Evolutionary conservation across 352 stramenopile species (phyloP).

Genomic region (Aphanomyces astaci): DNA sequence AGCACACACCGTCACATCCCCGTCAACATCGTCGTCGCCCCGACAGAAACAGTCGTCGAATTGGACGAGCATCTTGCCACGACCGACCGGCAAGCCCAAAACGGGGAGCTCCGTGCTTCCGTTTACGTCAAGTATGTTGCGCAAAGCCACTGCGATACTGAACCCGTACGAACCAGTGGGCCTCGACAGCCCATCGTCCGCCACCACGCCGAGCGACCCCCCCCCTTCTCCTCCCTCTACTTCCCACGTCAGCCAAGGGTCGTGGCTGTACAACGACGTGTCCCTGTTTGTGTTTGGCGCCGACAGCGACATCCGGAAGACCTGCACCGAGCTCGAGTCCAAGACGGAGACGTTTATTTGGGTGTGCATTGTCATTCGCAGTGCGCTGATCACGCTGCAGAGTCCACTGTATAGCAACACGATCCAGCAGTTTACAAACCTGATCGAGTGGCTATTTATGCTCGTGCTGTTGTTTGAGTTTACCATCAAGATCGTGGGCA

Average conservation of each 20-base stretch:
- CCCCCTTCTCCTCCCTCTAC: not conserved
- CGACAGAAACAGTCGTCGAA: not conserved
- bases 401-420: conserved; percentile 66
- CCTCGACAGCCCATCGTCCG: not conserved
- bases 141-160: not conserved
- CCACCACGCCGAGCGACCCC: not conserved
- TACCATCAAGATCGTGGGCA: conserved; percentile 68
- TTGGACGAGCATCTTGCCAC: not conserved
- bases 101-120: not conserved
- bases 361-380: conserved; percentile 66
- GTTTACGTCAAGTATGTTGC: not conserved
- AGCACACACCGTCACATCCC: not conserved
- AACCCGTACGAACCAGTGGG: not conserved
- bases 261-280: conserved; percentile 71
- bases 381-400: conserved; percentile 60
- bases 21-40: not conserved
- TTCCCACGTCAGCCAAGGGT: conserved; percentile 19
- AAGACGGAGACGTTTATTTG: conserved; percentile 84
- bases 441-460: conserved; percentile 64
- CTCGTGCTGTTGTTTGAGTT: conserved; percentile 77
- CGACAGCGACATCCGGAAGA: conserved; percentile 56
- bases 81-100: not conserved
- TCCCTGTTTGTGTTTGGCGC: conserved; percentile 71
- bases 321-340: conserved; percentile 61
- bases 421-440: conserved; percentile 72